Evolutionary conservation across 2,329 filamentous ascomycete genomes (phyloP).

Genomic region (Teratosphaeria nubilosa): DNA sequence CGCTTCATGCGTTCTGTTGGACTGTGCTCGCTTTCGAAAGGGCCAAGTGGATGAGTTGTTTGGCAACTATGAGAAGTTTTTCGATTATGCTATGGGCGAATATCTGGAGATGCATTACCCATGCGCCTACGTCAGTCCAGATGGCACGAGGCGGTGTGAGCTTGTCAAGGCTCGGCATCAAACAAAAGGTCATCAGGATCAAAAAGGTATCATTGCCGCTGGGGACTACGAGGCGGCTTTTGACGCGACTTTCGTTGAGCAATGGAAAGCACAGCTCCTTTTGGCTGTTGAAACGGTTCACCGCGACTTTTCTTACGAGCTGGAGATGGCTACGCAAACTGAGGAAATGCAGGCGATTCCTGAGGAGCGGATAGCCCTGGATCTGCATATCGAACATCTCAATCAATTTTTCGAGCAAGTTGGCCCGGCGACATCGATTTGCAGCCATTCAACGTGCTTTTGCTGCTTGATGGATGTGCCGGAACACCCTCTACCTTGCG

Average conservation of each 20-base stretch:
- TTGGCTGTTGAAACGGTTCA: constrained; percentile 20
- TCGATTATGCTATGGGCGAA: constrained; percentile 34
- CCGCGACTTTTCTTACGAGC: constrained; percentile 22
- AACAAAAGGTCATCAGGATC: constrained; percentile 33
- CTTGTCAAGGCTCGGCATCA: constrained; percentile 24
- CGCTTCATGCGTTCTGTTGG: constrained; percentile 42
- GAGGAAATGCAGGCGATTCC: constrained; percentile 20
- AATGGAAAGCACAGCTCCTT: constrained; percentile 20
- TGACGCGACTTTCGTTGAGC: constrained; percentile 20
- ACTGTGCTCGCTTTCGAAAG: constrained; percentile 31
- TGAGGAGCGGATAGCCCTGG: constrained; percentile 21
- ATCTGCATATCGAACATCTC: constrained; percentile 21
- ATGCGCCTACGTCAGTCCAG: constrained; percentile 31
- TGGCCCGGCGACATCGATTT: constrained; percentile 26
- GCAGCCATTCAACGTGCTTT: constrained; percentile 33
- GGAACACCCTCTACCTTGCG: constrained; percentile 35
- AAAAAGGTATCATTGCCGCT: constrained; percentile 33
- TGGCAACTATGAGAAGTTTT: constrained; percentile 33
- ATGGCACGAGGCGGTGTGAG: constrained; percentile 22
- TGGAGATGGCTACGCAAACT: constrained; percentile 18
- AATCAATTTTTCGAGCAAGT: constrained; percentile 30
- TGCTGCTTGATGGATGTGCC: constrained; percentile 36
- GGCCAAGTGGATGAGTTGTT: constrained; percentile 30
- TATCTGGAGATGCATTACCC: constrained; percentile 39
- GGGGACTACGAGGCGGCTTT: constrained; percentile 33